Conservation (phyloP, 768 basidiomycete species). For the Panus rudis region DNA sequence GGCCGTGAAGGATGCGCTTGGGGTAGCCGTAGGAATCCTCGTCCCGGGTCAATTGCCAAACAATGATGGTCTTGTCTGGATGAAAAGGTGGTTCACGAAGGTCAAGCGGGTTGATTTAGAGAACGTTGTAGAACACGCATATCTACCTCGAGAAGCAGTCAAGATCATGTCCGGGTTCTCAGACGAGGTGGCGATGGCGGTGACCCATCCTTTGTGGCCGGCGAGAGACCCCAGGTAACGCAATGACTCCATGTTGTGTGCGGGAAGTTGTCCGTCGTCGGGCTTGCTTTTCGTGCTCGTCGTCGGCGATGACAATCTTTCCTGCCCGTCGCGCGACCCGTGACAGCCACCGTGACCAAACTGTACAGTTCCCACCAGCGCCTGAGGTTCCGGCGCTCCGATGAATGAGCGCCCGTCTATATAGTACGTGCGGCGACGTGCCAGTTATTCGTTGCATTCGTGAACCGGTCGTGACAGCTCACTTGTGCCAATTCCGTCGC, state of each 20-base stretch:
- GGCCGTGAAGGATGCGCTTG: conserved; percentile 94
- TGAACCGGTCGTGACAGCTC: too few species aligned
- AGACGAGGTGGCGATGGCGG: conserved; percentile 94
- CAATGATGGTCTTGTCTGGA: conserved; percentile 98
- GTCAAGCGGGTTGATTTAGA: conserved; percentile 10
- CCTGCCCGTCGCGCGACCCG: conserved; percentile 19
- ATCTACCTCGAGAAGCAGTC: conserved; percentile 90
- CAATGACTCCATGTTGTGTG: conserved; percentile 53
- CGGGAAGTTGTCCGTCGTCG: conserved; percentile 13
- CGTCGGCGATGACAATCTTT: conserved; percentile 17
- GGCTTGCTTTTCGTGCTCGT: conserved; percentile 24
- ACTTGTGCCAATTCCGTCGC: too few species aligned
- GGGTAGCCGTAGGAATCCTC: conserved; percentile 91
- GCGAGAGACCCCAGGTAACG: conserved; percentile 87
- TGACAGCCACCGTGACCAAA: conserved; percentile 61
- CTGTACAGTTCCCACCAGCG: conserved; percentile 44
- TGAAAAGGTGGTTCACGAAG: conserved; percentile 1
- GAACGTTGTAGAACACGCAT: too few species aligned
- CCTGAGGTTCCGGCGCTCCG: neutral
- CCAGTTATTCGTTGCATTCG: too few species aligned
- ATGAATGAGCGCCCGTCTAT: neutral
- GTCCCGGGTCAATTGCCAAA: conserved; percentile 96
- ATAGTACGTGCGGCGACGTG: too few species aligned
- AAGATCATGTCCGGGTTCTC: conserved; percentile 99
- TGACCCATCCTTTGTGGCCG: conserved; percentile 97